These are phyloP conservation scores for Protostelium mycophagum DNA, from an alignment of 78 protist species.

Conservation along the genomic window DNA sequence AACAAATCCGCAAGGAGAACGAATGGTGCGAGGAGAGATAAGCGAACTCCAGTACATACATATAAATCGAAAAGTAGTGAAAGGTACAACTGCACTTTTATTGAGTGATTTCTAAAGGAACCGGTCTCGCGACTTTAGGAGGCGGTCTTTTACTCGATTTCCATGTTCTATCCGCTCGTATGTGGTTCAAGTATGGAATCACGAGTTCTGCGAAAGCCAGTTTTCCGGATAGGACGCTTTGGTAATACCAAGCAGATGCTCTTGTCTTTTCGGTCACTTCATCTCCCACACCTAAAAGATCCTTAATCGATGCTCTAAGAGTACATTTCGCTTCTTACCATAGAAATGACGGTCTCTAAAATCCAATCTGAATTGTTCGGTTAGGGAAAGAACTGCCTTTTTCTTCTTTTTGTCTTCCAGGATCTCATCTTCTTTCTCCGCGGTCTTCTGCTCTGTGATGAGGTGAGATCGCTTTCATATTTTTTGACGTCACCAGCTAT, in stretches of 20 bases:
- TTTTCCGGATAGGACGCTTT: not conserved
- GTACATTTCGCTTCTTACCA: not conserved
- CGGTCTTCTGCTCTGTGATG: not conserved
- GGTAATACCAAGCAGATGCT: not conserved
- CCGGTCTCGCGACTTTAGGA: not conserved
- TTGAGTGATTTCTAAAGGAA: no score
- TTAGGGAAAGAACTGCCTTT: not conserved
- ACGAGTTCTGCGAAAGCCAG: not conserved
- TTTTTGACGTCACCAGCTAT: not conserved
- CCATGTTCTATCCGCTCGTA: not conserved
- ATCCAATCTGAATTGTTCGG: not conserved
- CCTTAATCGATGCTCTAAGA: not conserved
- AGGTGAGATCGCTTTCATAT: not conserved
- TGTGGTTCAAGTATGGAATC: not conserved
- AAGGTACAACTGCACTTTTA: no score
- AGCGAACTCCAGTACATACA: no score
- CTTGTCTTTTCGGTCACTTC: not conserved
- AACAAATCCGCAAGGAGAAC: conserved; percentile 89
- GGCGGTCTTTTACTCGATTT: not conserved
- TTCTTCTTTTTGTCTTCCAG: not conserved
- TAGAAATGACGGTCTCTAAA: not conserved
- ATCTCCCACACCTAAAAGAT: no score
- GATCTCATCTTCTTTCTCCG: not conserved
- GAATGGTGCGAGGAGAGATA: conserved; percentile 90
- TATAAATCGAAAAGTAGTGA: no score